phyloP scores from a whole-genome alignment of 1,284 basidiomycete genomes.

The Cryptococcus sp. region DNA sequence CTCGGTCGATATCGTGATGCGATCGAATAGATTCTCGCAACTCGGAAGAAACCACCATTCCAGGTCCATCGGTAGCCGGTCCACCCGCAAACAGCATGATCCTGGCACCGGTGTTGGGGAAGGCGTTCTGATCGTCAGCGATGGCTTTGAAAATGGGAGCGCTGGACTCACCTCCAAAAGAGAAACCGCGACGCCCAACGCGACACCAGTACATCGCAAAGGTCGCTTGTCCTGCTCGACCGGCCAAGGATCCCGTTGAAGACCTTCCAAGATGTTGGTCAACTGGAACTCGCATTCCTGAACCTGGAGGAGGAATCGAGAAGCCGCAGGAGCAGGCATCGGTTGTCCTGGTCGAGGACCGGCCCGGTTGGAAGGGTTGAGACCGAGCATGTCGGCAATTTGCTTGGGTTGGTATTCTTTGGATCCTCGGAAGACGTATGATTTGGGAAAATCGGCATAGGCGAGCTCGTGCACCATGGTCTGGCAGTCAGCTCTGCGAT shows the following conservation, averaged over 20 bases:
- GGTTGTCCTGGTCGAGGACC: conserved; percentile 69
- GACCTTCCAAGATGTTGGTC: conserved; percentile 84
- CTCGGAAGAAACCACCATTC: conserved; percentile 93
- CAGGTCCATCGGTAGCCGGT: conserved; percentile 94
- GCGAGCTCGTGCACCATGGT: conserved; percentile 98
- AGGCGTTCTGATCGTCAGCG: conserved; percentile 59
- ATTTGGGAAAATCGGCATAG: conserved; percentile 93
- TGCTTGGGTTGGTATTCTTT: conserved; percentile 97
- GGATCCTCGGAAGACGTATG: conserved; percentile 98
- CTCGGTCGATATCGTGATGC: conserved; percentile 98
- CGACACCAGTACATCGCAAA: conserved; percentile 93
- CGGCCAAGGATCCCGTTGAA: conserved; percentile 93
- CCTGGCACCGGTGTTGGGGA: conserved; percentile 90
- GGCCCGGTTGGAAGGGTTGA: conserved; percentile 55
- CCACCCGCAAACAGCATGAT: conserved; percentile 97
- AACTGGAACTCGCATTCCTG: conserved; percentile 95
- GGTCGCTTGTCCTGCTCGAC: conserved; percentile 92
- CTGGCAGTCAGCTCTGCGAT: conserved; percentile 46
- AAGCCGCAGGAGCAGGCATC: conserved; percentile 69
- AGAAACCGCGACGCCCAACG: conserved; percentile 90
- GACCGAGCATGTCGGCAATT: conserved; percentile 96
- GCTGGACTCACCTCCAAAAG: conserved; percentile 65
- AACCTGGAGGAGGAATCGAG: conserved; percentile 89
- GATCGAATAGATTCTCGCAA: conserved; percentile 96
- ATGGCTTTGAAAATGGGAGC: neutral